A percentile compares a stretch with the other conserved stretches of the same genome.
These are phyloP conservation scores for Otatea glauca DNA, from an alignment of 176 grass and related monocot species.

Conservation along the genomic window DNA sequence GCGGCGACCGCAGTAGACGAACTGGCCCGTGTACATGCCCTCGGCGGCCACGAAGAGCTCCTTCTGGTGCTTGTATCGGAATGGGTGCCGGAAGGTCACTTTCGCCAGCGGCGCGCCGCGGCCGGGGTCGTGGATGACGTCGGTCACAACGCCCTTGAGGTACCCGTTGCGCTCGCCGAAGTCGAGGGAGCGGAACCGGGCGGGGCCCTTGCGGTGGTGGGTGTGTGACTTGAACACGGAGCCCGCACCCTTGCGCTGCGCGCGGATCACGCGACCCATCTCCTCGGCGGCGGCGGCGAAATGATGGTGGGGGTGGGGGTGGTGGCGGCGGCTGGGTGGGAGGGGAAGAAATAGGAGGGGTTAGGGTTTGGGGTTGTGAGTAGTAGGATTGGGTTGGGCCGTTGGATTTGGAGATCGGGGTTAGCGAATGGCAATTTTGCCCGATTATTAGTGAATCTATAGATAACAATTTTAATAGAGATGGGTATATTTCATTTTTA, in stretches of 20 bases:
- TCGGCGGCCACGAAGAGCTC: slow-evolving; percentile 93
- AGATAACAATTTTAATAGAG: no score
- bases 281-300: slow-evolving; percentile 6
- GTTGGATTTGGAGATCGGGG: no score
- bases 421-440: no score
- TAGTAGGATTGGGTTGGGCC: no score
- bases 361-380: no score
- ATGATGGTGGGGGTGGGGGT: no score
- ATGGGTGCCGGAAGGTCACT: slow-evolving; percentile 91
- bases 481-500: no score
- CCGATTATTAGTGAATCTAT: no score
- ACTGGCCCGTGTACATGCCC: slow-evolving; percentile 96
- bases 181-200: slow-evolving; percentile 85
- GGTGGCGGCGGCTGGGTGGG: neutral
- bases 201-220: slow-evolving; percentile 95
- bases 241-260: slow-evolving; percentile 93
- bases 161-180: slow-evolving; percentile 97
- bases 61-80: slow-evolving; percentile 95
- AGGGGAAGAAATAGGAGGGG: neutral
- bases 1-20: slow-evolving; percentile 91
- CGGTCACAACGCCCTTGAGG: slow-evolving; percentile 86
- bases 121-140: slow-evolving; percentile 88
- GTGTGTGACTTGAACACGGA: slow-evolving; percentile 95
- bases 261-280: slow-evolving; percentile 95
- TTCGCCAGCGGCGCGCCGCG: slow-evolving; percentile 86